These are phyloP conservation scores for Phytophthora boehmeriae DNA, from an alignment of 352 stramenopile genomes.

Conservation along the genomic window DNA sequence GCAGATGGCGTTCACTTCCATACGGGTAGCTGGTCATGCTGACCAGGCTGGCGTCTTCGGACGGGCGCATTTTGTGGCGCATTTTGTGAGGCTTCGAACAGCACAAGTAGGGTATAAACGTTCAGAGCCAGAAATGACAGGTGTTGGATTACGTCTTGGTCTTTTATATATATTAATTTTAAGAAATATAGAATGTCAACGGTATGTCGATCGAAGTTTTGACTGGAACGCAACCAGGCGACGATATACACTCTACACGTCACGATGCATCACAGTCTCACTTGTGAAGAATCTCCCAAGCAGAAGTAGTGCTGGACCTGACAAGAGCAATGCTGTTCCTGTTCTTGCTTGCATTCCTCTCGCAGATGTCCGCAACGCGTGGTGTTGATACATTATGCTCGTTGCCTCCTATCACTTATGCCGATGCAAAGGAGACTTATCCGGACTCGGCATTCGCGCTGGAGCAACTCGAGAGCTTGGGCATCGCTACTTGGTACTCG, in stretches of 20 bases:
- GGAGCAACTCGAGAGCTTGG: slow-evolving; percentile 52
- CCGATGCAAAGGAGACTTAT: slow-evolving; percentile 44
- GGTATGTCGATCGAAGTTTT: slow-evolving; percentile 1
- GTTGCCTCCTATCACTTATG: slow-evolving; percentile 47
- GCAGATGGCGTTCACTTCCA: too few relatives aligned
- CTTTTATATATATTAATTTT: neutral
- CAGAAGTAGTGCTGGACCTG: slow-evolving; percentile 9
- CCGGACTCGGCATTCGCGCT: slow-evolving; percentile 57
- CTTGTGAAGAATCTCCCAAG: slow-evolving; percentile 5
- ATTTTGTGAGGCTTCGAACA: too few relatives aligned
- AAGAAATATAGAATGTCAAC: neutral
- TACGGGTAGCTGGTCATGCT: too few relatives aligned
- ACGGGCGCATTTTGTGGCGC: too few relatives aligned
- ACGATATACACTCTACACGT: neutral
- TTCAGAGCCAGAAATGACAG: too few relatives aligned
- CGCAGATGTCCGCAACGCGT: neutral
- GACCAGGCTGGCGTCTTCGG: too few relatives aligned
- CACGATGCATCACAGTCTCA: slow-evolving; percentile 1
- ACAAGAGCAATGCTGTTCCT: slow-evolving; percentile 3
- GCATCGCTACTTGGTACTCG: slow-evolving; percentile 75
- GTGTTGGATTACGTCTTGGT: too few relatives aligned
- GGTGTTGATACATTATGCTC: slow-evolving; percentile 55
- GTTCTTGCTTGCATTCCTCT: slow-evolving; percentile 10
- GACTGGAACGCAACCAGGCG: neutral
- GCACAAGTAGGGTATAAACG: too few relatives aligned